Conservation (phyloP, 192 early-diverging fungal species). For the Spizellomyces sp. region DNA sequence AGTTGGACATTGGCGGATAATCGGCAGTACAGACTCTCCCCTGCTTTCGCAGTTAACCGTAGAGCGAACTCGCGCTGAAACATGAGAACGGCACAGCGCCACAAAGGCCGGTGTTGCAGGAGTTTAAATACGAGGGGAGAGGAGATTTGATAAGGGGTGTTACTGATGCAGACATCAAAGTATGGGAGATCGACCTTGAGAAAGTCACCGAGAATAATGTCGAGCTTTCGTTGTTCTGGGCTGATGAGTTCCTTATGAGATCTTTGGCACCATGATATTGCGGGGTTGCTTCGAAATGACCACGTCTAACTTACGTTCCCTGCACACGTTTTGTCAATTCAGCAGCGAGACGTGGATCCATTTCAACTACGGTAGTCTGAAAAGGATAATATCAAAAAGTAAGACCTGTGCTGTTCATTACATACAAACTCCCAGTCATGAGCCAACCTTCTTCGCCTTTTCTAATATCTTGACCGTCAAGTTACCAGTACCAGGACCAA, state of each 20-base stretch:
- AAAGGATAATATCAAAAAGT: neutral
- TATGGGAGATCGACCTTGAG: conserved; percentile 95
- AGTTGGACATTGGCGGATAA: conserved; percentile 93
- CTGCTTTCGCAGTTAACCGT: conserved; percentile 91
- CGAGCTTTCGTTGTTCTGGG: conserved; percentile 77
- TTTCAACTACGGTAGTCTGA: conserved; percentile 81
- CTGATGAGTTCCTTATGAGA: conserved; percentile 35
- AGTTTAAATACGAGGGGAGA: conserved; percentile 95
- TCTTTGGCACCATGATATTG: neutral
- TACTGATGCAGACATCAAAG: conserved; percentile 98
- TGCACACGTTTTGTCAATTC: conserved; percentile 97
- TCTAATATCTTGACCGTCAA: conserved; percentile 93
- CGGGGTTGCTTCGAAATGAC: neutral
- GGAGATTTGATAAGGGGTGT: conserved; percentile 99
- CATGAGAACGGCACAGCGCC: conserved; percentile 89
- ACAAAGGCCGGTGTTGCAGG: conserved; percentile 83
- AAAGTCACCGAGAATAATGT: conserved; percentile 97
- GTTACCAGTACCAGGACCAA: conserved; percentile 99
- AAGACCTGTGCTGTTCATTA: neutral
- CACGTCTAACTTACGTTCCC: conserved; percentile 66
- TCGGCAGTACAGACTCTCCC: conserved; percentile 89
- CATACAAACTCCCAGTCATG: neutral
- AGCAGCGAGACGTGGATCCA: conserved; percentile 94
- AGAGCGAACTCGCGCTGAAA: conserved; percentile 99
- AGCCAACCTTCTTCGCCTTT: conserved; percentile 83